Conservation (phyloP, 2,329 filamentous ascomycete genomes). For the Westerdykella aurantiaca region DNA sequence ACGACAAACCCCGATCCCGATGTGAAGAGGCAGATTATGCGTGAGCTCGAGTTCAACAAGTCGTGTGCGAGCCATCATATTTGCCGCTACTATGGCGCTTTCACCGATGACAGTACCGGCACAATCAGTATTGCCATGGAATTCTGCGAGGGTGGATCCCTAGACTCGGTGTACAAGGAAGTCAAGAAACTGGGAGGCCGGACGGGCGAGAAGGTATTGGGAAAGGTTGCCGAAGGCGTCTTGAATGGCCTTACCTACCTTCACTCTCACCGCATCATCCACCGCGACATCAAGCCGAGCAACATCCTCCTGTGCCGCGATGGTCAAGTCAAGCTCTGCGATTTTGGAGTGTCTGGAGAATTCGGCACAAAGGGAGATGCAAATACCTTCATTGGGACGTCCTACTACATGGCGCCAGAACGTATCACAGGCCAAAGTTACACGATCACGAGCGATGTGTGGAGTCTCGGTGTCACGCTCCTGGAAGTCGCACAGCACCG, state of each 20-base stretch:
- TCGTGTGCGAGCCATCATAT: conserved; percentile 94
- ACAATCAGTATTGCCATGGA: conserved; percentile 99
- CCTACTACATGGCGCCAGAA: conserved; percentile 98
- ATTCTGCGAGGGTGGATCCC: conserved; percentile 91
- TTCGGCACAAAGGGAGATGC: conserved; percentile 98
- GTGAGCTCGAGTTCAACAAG: conserved; percentile 96
- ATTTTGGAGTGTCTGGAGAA: conserved; percentile 96
- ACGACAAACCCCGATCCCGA: conserved; percentile 97
- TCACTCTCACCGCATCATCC: conserved; percentile 93
- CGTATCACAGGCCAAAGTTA: conserved; percentile 96
- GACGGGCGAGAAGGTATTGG: conserved; percentile 93
- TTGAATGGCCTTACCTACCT: conserved; percentile 91
- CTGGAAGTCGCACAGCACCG: conserved; percentile 99
- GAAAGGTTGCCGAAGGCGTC: conserved; percentile 93
- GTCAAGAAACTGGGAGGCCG: conserved; percentile 92
- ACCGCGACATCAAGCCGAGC: conserved; percentile 96
- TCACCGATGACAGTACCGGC: conserved; percentile 89
- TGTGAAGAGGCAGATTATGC: conserved; percentile 96
- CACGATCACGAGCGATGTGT: conserved; percentile 97
- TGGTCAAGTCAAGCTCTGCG: conserved; percentile 94
- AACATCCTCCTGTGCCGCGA: conserved; percentile 87
- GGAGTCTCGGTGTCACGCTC: conserved; percentile 92
- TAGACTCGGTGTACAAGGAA: conserved; percentile 96
- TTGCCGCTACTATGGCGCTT: conserved; percentile 94
- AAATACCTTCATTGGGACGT: conserved; percentile 97